These are phyloP conservation scores for Oryza glumipatula DNA, from an alignment of 176 grass and related monocot species.

Conservation along the genomic window DNA sequence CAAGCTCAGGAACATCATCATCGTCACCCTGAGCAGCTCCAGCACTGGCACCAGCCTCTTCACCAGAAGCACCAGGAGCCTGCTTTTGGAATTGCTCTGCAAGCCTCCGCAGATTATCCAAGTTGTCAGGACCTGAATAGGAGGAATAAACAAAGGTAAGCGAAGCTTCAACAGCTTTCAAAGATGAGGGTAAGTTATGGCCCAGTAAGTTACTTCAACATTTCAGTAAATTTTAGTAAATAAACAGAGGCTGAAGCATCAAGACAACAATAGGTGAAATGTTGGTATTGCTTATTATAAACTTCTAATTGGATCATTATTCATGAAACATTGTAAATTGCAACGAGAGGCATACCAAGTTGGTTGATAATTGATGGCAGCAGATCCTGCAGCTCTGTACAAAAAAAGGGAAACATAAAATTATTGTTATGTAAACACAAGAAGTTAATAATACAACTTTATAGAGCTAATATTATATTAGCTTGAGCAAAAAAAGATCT, in stretches of 20 bases:
- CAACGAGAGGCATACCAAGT: slow-evolving; percentile 67
- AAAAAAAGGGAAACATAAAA: slow-evolving; percentile 7
- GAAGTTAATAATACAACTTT: not conserved
- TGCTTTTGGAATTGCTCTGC: slow-evolving; percentile 97
- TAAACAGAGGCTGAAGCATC: not conserved
- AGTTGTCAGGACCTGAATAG: slow-evolving; percentile 86
- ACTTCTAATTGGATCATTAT: slow-evolving; percentile 4
- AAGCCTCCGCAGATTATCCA: slow-evolving; percentile 88
- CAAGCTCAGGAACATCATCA: slow-evolving; percentile 87
- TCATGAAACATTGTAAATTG: not conserved
- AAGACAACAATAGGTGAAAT: not conserved
- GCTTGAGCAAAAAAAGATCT: not conserved
- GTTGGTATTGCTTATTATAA: not conserved
- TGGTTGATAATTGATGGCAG: slow-evolving; percentile 95
- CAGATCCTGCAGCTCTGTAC: slow-evolving; percentile 91
- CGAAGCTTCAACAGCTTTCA: slow-evolving; percentile 1
- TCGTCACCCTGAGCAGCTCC: slow-evolving; percentile 64
- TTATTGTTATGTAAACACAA: slow-evolving; percentile 3
- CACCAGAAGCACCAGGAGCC: slow-evolving; percentile 51
- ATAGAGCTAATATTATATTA: not conserved
- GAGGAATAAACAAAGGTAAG: slow-evolving; percentile 6
- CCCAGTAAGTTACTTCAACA: slow-evolving; percentile 2
- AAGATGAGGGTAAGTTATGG: not conserved
- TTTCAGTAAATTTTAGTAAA: slow-evolving; percentile 6
- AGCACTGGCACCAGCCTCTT: slow-evolving; percentile 45